Base-by-base conservation (phyloP, 495 filamentous ascomycete species). In the Talaromyces proteolyticus region DNA sequence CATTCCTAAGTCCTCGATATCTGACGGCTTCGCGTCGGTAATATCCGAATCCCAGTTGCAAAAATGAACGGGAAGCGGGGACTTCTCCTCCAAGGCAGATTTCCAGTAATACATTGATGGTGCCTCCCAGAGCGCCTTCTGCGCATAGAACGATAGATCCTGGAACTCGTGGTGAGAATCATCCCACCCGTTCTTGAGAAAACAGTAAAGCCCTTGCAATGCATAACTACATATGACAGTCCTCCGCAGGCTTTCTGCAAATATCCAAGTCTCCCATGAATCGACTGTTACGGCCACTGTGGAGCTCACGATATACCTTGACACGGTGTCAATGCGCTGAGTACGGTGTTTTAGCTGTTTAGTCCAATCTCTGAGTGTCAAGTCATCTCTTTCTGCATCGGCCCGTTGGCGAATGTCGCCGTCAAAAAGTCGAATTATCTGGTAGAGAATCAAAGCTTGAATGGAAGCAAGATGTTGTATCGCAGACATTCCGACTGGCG, bases 351-450 rank as follows among this genome's bases (percentile, higher is more conserved):
- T 10, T 41, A 41, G 18, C 18, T 41, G 38, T 10, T 17, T 10
- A 7, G 16, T 41, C 38, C 38, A 41, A 6, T 41, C 6, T 6
- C 38, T 7, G 8, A 41, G 16, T n/a, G 18, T 6, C 12, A 7
- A 16, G 2, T 41, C 38, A 10, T 10, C 18, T 20, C 38, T 16
- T 41, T 41, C 38, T 10, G 38, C 38, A 20, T 41, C 38, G 8
- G 38, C 38, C 18, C 76, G 68, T 40, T 72, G 67, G 10, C 74
- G 66, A 29, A 79, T 71, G 55, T 80, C 70, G 29, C 75, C 76
- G 52, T 82, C 76, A 48, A 77, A 77, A 4, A 82, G 66, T 6
- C 72, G 65, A 20, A 80, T 72, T 22, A 77, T 62, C 0, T 78
- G 75, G 56, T 74, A 79, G 4, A 74, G 56, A 10, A 77, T 54